Evolutionary conservation across 164 flowering plant species (phyloP), one percentile per base, ranked within the genome.

Genomic region (Stephania yunnanensis): DNA sequence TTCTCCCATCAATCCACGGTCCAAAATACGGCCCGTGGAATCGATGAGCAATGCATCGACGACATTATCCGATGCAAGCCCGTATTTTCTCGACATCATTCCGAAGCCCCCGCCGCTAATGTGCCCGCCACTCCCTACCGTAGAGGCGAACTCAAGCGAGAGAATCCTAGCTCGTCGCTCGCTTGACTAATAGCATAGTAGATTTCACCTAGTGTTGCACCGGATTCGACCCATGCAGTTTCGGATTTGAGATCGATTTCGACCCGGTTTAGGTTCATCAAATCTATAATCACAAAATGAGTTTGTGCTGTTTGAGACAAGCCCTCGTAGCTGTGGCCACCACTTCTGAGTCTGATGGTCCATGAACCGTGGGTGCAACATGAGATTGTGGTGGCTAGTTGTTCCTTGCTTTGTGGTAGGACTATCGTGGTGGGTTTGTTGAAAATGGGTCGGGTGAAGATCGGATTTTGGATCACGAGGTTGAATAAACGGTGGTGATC

Each of bases 291-390:
- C 22, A 70, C 73, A 25, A 76, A 76, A 1, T 74, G 78, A n/a
- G 36, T 44, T 13, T 70, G 45, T 9, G 53, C 68, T 42, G 22
- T 25, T 42, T 72, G 61, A 29, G 78, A 76, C 6, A 76, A n/a
- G 69, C 68, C 73, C 29, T 76, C 78, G 69, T 22, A 76, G 71
- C 77, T 75, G 71, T 75, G 77, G 65, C 72, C 77, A 1, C 77
- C 77, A 31, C 73, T 53, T 36, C 78, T 42, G 5, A 36, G 42
- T 36, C 42, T 2, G 42, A 36, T 36, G 42, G 42, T 36, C 42
- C 42, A 36, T 36, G 42, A 71, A 70, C 61, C 10, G 52, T 36
- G 69, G 52, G 70, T 22, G 68, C 68, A 20, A 50, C 78, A 76
- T 15, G 20, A 12, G 2, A 76, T 63, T 11, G 69, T 12, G 20